Evolutionary conservation across 352 stramenopile species (phyloP), one percentile per base, ranked within the genome.

Genomic region (Sclerospora graminicola): DNA sequence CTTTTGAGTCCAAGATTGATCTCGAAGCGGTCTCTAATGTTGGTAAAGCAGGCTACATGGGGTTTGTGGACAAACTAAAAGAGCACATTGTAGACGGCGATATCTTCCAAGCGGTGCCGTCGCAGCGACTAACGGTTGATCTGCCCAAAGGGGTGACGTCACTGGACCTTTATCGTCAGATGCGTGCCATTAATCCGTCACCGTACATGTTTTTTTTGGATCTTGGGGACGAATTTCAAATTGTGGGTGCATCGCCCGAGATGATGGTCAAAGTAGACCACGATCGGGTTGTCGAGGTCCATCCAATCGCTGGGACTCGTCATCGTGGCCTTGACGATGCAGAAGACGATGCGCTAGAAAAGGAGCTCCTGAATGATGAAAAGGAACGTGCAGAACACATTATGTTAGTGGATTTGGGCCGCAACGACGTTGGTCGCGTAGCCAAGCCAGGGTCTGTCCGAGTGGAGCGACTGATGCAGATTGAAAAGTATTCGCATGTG

Each of bases 361-460:
- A 75, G n/a, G 78, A 91, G 14, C 57, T 96, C 39, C 66, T 94
- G 1, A 54, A 67, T 2, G 83, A 93, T 51, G 69, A 89, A 58
- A 96, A 96, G 54, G 85, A 96, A 51, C 83, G 82, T 30, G 77
- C 83, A 6, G 85, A 96, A 45, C 85, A 96, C 69, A 89, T 96
- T 43, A 96, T 96, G 85, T 68, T 96, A 7, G 83, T 96, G 31
- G 85, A 96, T 51, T 51, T 96, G 5, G 85, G 85, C 4, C 79
- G 85, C 26, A 96, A 96, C 43, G 85, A 96, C 43, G 70, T 95
- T 14, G 85, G 85, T 6, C 79, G 84, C 14, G 85, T 96, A 13
- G 79, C 79, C 24, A 79, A 68, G 49, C 81, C 83, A 1, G 83
- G 83, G 8, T 70, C 77, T 1, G 83, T 95, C 24, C 74, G 68